These are phyloP conservation scores for Globisporangium nagaii DNA, from an alignment of 352 stramenopile genomes.

Conservation along the genomic window DNA sequence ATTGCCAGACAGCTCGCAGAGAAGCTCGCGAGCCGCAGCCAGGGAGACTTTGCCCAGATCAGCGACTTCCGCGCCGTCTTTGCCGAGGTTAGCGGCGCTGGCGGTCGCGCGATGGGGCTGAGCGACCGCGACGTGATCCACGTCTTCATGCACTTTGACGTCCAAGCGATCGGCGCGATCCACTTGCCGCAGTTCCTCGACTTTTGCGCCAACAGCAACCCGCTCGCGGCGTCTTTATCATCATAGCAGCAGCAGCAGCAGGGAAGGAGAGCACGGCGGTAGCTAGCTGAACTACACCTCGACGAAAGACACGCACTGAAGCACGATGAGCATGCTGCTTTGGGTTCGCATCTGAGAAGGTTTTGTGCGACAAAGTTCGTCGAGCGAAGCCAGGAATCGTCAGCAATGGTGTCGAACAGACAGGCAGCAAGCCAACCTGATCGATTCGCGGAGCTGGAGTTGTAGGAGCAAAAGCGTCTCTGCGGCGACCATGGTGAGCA, in stretches of 20 bases:
- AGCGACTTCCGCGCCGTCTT: constrained; percentile 34
- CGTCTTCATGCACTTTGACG: constrained; percentile 78
- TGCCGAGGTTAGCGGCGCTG: neutral
- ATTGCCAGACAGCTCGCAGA: constrained; percentile 2
- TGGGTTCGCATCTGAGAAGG: too few relatives aligned
- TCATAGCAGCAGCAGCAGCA: neutral
- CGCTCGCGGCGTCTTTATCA: neutral
- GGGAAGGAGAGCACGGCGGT: too few relatives aligned
- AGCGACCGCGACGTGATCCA: constrained; percentile 60
- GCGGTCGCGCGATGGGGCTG: constrained; percentile 8
- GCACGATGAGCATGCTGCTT: too few relatives aligned
- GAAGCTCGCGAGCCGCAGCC: constrained; percentile 1
- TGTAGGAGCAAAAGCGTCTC: neutral
- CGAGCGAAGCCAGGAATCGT: too few relatives aligned
- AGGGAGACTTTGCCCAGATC: constrained; percentile 36
- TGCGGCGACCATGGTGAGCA: neutral
- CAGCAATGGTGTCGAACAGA: too few relatives aligned
- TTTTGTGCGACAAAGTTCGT: too few relatives aligned
- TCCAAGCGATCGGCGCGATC: constrained; percentile 60
- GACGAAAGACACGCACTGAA: neutral
- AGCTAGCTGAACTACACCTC: too few relatives aligned
- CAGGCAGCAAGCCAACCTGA: neutral
- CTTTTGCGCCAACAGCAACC: constrained; percentile 21
- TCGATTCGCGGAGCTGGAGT: neutral
- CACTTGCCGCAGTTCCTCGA: constrained; percentile 25